Conservation (phyloP, 2,329 filamentous ascomycete genomes). For the Colletotrichum tanaceti region DNA sequence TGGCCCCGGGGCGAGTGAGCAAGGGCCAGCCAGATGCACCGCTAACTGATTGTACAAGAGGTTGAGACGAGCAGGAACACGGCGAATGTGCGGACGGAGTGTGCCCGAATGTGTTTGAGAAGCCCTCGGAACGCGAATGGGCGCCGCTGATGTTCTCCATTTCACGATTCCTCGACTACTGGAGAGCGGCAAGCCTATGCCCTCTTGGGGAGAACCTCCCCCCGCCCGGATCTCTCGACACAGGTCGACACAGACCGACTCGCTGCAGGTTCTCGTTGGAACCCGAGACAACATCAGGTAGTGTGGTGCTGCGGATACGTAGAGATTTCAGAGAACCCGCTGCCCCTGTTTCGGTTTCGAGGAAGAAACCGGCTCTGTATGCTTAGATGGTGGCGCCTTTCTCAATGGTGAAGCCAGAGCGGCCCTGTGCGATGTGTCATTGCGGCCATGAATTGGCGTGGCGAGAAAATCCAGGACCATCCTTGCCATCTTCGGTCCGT, state of each 20-base stretch:
- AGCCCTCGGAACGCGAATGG: constrained; percentile 20
- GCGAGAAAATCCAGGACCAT: neutral
- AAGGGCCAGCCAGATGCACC: constrained; percentile 28
- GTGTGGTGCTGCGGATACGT: neutral
- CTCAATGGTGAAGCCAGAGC: neutral
- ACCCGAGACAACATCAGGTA: constrained; percentile 7
- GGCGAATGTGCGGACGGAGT: constrained; percentile 12
- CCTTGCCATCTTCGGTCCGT: neutral
- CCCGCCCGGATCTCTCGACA: constrained; percentile 10
- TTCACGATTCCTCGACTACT: constrained; percentile 9
- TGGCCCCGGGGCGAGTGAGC: constrained; percentile 19
- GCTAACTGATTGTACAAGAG: constrained; percentile 27
- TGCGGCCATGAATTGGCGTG: neutral
- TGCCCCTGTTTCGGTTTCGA: constrained; percentile 24
- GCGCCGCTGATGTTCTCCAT: constrained; percentile 24
- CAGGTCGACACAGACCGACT: constrained; percentile 15
- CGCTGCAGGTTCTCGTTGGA: constrained; percentile 21
- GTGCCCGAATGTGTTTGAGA: constrained; percentile 15
- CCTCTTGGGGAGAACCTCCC: constrained; percentile 11
- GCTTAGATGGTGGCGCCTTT: constrained; percentile 22
- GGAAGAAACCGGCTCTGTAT: constrained; percentile 23
- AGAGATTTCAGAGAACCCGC: constrained; percentile 4
- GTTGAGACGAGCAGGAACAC: constrained; percentile 32
- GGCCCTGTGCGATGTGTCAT: neutral
- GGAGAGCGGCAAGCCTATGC: constrained; percentile 9